Percentiles rank a stretch among this genome's conserved stretches.
Conservation (phyloP, 2,329 filamentous ascomycete species). For the Mycocentrospora acerina region DNA sequence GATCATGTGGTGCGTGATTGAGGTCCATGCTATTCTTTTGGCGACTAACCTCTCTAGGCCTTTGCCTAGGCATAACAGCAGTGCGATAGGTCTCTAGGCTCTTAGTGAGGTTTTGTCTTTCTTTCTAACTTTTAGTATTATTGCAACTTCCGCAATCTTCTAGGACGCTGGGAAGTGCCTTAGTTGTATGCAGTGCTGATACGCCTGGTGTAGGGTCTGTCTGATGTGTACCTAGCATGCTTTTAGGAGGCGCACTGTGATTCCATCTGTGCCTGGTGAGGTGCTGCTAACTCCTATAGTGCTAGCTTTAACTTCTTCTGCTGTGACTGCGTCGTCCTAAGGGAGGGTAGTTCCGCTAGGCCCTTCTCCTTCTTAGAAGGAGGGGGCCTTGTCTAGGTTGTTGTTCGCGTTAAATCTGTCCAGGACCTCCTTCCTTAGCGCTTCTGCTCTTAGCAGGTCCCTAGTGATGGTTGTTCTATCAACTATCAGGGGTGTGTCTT, state of each 20-base stretch:
- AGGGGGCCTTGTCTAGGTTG: neutral
- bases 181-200: no score
- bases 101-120: no score
- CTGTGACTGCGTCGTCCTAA: neutral
- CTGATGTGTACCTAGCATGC: neutral
- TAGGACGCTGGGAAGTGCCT: no score
- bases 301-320: conserved; percentile 2
- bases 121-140: no score
- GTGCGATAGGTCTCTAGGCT: no score
- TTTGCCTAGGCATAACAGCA: no score
- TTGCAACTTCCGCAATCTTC: no score
- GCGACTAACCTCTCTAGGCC: conserved; percentile 7
- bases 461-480: neutral
- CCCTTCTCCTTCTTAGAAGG: neutral
- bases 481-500: conserved; percentile 3
- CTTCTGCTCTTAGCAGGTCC: conserved; percentile 3
- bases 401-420: conserved; percentile 1
- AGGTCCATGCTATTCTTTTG: conserved; percentile 4
- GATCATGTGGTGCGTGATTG: conserved; percentile 9
- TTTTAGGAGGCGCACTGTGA: conserved; percentile 1
- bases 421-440: conserved; percentile 1
- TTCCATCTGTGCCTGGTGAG: neutral
- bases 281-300: neutral
- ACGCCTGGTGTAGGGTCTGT: no score
- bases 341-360: neutral